phyloP scores from a whole-genome alignment of 1,284 basidiomycete species.

The Schizopora paradoxa region DNA sequence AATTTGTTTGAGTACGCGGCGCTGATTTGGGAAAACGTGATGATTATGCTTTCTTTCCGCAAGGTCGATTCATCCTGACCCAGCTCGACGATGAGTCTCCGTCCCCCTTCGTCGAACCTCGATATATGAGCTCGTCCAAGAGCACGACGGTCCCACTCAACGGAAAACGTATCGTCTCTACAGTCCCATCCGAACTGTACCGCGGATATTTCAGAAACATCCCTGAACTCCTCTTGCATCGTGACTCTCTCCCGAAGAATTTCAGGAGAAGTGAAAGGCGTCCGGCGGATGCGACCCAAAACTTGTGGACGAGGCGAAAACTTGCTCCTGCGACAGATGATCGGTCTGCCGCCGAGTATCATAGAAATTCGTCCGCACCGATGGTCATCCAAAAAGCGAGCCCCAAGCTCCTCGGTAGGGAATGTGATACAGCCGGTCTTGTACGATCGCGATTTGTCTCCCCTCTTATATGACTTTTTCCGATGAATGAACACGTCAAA shows the following conservation, averaged over 20 bases:
- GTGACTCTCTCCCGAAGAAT: conserved; percentile 18
- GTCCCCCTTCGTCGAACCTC: conserved; percentile 38
- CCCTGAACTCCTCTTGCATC: conserved; percentile 27
- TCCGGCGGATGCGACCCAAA: conserved; percentile 36
- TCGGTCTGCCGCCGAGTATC: conserved; percentile 19
- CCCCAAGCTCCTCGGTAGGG: conserved; percentile 34
- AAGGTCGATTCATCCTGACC: conserved; percentile 6
- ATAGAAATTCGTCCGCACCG: no score
- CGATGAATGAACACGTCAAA: conserved; percentile 44
- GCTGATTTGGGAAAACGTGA: conserved; percentile 41
- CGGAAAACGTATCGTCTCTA: conserved; percentile 47
- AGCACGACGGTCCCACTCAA: conserved; percentile 43
- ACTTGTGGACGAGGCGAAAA: conserved; percentile 30
- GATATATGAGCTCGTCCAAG: conserved; percentile 25
- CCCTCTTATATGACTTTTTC: conserved; percentile 23
- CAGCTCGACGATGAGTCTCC: conserved; percentile 41
- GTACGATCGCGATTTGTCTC: conserved; percentile 24
- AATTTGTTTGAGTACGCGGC: conserved; percentile 32
- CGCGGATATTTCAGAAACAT: conserved; percentile 29
- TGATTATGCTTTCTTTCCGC: conserved; percentile 33
- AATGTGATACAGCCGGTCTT: conserved; percentile 46
- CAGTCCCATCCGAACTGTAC: conserved; percentile 53
- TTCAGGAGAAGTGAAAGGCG: conserved; percentile 43
- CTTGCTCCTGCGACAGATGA: conserved; percentile 29
- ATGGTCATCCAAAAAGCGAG: conserved; percentile 42